phyloP scores from a whole-genome alignment of 164 flowering plant genomes.

The Santalum album region DNA sequence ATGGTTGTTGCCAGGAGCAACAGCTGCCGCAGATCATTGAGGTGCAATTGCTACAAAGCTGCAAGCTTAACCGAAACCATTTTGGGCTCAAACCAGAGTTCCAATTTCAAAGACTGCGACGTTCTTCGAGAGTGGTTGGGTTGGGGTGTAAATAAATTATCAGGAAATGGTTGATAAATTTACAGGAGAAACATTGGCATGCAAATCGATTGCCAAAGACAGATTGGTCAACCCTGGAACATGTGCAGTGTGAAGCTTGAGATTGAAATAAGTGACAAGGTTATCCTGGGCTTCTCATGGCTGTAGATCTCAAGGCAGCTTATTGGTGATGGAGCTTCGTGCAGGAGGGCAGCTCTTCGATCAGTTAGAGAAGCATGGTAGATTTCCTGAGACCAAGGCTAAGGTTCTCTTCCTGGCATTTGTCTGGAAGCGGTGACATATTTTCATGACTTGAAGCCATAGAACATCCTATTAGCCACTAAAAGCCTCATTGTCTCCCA shows the following conservation, averaged over 20 bases:
- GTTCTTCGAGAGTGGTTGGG: conserved; percentile 62
- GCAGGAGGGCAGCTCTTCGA: conserved; percentile 63
- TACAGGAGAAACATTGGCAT: conserved; percentile 45
- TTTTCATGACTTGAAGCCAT: conserved; percentile 63
- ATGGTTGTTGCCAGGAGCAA: conserved; percentile 69
- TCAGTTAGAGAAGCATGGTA: conserved; percentile 37
- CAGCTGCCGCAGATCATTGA: conserved; percentile 19
- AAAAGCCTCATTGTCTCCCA: conserved; percentile 32
- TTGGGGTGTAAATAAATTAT: conserved; percentile 74
- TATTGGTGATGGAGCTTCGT: conserved; percentile 63
- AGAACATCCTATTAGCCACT: conserved; percentile 50
- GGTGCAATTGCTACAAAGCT: conserved; percentile 33
- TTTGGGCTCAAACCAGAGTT: conserved; percentile 28
- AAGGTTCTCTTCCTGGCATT: conserved; percentile 30
- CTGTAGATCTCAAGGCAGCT: conserved; percentile 47
- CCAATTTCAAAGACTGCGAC: conserved; percentile 40
- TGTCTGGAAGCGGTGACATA: conserved; percentile 43
- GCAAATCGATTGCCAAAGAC: conserved; percentile 52
- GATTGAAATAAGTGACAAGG: conserved; percentile 52
- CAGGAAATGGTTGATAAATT: conserved; percentile 47
- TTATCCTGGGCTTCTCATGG: conserved; percentile 56
- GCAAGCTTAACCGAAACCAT: conserved; percentile 31
- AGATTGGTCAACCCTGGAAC: conserved; percentile 36
- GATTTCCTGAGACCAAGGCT: conserved; percentile 36
- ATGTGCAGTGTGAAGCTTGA: conserved; percentile 44